phyloP scores from a whole-genome alignment of 805 yeast genomes.

The Sugiyamaella lignohabitans region DNA sequence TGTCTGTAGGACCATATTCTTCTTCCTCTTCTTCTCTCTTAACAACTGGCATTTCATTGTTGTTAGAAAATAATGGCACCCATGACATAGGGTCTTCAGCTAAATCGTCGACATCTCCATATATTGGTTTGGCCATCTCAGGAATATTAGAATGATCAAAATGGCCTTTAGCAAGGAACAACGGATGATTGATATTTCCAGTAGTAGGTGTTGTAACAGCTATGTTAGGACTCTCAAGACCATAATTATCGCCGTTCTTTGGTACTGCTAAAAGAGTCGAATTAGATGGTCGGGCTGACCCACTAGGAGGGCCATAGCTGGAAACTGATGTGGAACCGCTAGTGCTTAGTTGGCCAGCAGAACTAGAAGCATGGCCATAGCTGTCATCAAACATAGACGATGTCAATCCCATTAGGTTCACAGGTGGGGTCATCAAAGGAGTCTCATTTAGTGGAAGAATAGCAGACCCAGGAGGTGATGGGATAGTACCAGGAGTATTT shows the following conservation, averaged over 20 bases:
- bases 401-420: background rate
- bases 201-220: background rate
- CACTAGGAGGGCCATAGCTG: too few relatives aligned
- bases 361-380: too few relatives aligned
- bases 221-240: background rate
- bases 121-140: background rate
- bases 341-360: too few relatives aligned
- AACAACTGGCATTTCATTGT: too few relatives aligned
- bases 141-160: background rate
- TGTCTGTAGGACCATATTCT: too few relatives aligned
- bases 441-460: conserved; percentile 3
- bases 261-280: too few relatives aligned
- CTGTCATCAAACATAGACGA: background rate
- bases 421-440: conserved; percentile 11
- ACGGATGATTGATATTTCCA: background rate
- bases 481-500: too few relatives aligned
- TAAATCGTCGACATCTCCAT: background rate
- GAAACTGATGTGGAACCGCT: too few relatives aligned
- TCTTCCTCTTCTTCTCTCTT: background rate
- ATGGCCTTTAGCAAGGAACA: background rate
- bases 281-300: too few relatives aligned
- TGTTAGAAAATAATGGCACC: conserved; percentile 3
- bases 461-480: background rate
- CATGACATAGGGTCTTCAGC: conserved; percentile 9
- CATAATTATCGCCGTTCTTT: too few relatives aligned